These are phyloP conservation scores for Dryas drummondii DNA, from an alignment of 306 rosid species.

Conservation along the genomic window DNA sequence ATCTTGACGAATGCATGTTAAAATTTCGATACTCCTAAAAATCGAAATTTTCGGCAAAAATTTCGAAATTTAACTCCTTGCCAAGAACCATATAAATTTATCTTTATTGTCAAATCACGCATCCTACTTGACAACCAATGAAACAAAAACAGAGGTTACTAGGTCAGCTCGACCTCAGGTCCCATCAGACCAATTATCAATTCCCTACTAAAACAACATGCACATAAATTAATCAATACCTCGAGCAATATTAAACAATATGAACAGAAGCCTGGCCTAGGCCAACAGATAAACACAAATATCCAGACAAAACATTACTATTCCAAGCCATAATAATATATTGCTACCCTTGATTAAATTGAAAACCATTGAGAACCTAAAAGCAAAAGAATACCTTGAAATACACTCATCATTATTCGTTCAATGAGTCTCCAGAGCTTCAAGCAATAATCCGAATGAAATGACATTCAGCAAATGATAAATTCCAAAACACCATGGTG, in stretches of 20 bases:
- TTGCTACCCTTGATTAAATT: not conserved
- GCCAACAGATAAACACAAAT: not conserved
- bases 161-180: conserved; percentile 1
- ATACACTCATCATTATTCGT: not conserved
- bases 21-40: too few relatives aligned
- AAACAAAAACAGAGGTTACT: not conserved
- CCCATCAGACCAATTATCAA: not conserved
- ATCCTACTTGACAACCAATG: not conserved
- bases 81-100: not conserved
- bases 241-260: not conserved
- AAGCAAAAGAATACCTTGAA: not conserved
- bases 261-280: not conserved
- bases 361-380: not conserved
- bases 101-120: not conserved
- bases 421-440: not conserved
- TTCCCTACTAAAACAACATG: not conserved
- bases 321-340: not conserved
- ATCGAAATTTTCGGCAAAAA: too few relatives aligned
- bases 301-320: not conserved
- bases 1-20: too few relatives aligned
- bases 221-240: not conserved
- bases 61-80: too few relatives aligned
- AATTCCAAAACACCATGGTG: not conserved
- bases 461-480: not conserved
- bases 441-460: not conserved